A percentile compares a stretch with the other conserved stretches of the same genome.
Conservation (phyloP, 2,329 filamentous ascomycete genomes). For the Triangularia verruculosa region DNA sequence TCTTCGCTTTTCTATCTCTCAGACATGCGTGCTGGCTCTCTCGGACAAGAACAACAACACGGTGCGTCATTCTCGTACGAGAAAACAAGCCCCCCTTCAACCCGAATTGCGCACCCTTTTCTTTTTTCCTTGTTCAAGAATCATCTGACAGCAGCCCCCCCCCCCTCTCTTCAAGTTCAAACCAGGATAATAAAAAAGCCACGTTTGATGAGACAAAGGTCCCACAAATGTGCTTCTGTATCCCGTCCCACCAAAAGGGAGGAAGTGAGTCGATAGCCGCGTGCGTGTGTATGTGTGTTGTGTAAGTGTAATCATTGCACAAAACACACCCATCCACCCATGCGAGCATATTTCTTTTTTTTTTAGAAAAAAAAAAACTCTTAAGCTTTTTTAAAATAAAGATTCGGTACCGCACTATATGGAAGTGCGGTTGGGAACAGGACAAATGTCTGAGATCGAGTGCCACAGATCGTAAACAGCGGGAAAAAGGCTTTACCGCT, state of each 20-base stretch:
- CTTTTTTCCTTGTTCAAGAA: too few species aligned
- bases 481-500: background rate
- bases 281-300: too few species aligned
- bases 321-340: too few species aligned
- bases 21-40: too few species aligned
- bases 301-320: background rate
- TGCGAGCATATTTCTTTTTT: too few species aligned
- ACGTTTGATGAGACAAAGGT: background rate
- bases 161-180: background rate
- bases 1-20: too few species aligned
- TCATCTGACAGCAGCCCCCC: too few species aligned
- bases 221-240: background rate
- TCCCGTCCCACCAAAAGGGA: background rate
- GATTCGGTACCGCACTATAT: background rate
- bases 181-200: background rate
- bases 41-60: too few species aligned
- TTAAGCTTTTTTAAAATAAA: background rate
- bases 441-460: conserved; percentile 2
- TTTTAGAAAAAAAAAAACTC: background rate
- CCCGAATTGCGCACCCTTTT: background rate
- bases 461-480: conserved; percentile 6
- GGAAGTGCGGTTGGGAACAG: background rate
- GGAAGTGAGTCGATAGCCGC: background rate
- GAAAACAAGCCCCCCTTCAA: background rate
- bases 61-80: background rate